Evolutionary conservation across 208 protist genomes (phyloP).

Genomic region (Herpetomonas samuelpessoai): DNA sequence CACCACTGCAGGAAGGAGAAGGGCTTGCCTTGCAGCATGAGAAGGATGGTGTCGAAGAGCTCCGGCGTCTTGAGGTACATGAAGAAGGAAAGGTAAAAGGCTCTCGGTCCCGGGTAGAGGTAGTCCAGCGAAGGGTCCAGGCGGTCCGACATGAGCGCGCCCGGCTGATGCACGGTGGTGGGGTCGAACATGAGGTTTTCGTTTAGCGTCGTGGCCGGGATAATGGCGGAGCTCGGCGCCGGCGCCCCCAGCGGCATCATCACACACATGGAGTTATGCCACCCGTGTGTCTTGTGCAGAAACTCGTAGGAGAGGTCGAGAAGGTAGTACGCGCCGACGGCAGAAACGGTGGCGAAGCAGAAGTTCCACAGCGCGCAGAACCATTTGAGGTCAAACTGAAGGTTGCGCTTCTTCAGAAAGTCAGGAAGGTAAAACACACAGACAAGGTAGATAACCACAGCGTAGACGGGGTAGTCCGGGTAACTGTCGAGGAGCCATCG

Average conservation of each 20-base stretch:
- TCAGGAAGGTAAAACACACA: slow-evolving; percentile 55
- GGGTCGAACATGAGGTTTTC: too few species aligned
- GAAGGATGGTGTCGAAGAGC: slow-evolving; percentile 72
- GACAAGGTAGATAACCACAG: slow-evolving; percentile 48
- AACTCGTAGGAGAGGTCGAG: slow-evolving; percentile 49
- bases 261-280: slow-evolving; percentile 18
- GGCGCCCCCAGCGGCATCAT: neutral
- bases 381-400: slow-evolving; percentile 41
- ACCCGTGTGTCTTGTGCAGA: slow-evolving; percentile 25
- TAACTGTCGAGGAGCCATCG: slow-evolving; percentile 54
- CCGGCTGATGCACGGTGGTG: too few species aligned
- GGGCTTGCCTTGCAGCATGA: slow-evolving; percentile 69
- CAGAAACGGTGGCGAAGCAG: slow-evolving; percentile 69
- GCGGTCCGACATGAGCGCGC: slow-evolving; percentile 36
- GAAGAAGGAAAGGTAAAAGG: slow-evolving; percentile 50
- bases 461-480: slow-evolving; percentile 45
- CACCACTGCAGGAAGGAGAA: slow-evolving; percentile 83
- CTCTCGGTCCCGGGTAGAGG: slow-evolving; percentile 27
- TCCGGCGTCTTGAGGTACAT: slow-evolving; percentile 81
- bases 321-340: slow-evolving; percentile 27
- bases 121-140: slow-evolving; percentile 40
- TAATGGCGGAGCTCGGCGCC: neutral
- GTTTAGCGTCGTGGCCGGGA: too few species aligned
- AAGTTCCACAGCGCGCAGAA: slow-evolving; percentile 82
- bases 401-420: slow-evolving; percentile 57